These are phyloP conservation scores for Boletus sp. DNA, from an alignment of 768 basidiomycete genomes.

Conservation along the genomic window DNA sequence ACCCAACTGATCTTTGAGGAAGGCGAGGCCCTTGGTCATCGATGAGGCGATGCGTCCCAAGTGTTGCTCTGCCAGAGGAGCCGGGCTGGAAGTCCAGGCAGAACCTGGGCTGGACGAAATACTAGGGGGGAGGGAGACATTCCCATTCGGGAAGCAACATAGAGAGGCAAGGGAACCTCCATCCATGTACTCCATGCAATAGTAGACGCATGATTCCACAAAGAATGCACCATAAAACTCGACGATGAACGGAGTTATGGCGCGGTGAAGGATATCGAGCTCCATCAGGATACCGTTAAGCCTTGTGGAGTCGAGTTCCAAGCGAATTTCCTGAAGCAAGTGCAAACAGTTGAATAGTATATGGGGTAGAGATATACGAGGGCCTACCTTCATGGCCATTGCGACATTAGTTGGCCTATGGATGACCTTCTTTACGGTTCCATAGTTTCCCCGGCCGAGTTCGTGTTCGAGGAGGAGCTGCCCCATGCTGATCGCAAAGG, in stretches of 20 bases:
- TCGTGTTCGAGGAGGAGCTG: conserved; percentile 90
- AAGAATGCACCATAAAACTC: conserved; percentile 99
- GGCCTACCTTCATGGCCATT: conserved; percentile 96
- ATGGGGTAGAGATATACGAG: background rate
- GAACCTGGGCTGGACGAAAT: conserved; percentile 32
- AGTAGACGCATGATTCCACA: conserved; percentile 99
- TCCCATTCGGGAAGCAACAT: conserved; percentile 46
- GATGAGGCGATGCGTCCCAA: conserved; percentile 75
- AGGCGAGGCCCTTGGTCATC: conserved; percentile 88
- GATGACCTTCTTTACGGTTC: conserved; percentile 92
- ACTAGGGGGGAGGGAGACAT: conserved; percentile 33
- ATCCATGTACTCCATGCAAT: conserved; percentile 99
- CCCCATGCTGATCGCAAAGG: conserved; percentile 92
- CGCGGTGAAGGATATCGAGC: conserved; percentile 95
- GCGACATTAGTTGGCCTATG: conserved; percentile 92
- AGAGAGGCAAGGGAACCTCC: conserved; percentile 89
- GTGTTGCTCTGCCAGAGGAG: conserved; percentile 66
- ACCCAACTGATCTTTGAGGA: conserved; percentile 92
- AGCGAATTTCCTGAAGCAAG: conserved; percentile 80
- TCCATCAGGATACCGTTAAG: conserved; percentile 98
- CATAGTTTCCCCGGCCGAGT: conserved; percentile 94
- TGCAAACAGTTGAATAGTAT: conserved; percentile 9
- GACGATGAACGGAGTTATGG: conserved; percentile 86
- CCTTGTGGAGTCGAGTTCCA: conserved; percentile 91
- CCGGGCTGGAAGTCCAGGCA: conserved; percentile 33